Evolutionary conservation across 1,284 basidiomycete species (phyloP).

Genomic region (Heliocybe sulcata): DNA sequence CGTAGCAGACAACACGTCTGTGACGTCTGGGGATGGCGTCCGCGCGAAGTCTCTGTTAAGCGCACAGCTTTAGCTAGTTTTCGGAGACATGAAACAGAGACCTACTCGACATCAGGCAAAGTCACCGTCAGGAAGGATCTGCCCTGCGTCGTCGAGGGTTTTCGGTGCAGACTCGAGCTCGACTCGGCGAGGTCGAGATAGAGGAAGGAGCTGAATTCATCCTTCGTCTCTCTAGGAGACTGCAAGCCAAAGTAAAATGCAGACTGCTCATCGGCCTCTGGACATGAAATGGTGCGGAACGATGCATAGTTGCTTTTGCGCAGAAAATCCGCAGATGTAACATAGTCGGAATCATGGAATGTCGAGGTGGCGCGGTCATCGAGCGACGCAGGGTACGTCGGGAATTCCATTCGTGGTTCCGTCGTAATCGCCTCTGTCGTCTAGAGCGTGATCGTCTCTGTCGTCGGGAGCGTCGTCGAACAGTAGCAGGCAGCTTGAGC

Average conservation of each 20-base stretch:
- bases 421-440: not conserved
- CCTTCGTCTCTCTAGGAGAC: not conserved
- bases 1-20: not conserved
- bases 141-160: not conserved
- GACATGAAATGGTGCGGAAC: not conserved
- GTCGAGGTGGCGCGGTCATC: not conserved
- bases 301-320: not conserved
- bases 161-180: not conserved
- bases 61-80: not conserved
- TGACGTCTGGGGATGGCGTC: not conserved
- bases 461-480: not conserved
- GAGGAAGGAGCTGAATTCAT: not conserved
- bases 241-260: not conserved
- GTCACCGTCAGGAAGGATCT: not conserved
- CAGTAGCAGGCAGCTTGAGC: too few relatives aligned
- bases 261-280: not conserved
- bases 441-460: not conserved
- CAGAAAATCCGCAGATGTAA: not conserved
- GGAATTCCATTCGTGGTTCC: not conserved
- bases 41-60: not conserved
- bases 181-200: constrained; percentile 1
- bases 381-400: not conserved
- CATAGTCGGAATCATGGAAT: not conserved
- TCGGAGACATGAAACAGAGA: not conserved
- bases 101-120: not conserved